Evolutionary conservation across 1,284 basidiomycete species (phyloP), one percentile per base, ranked within the genome.

Genomic region (Tremellales sp.): DNA sequence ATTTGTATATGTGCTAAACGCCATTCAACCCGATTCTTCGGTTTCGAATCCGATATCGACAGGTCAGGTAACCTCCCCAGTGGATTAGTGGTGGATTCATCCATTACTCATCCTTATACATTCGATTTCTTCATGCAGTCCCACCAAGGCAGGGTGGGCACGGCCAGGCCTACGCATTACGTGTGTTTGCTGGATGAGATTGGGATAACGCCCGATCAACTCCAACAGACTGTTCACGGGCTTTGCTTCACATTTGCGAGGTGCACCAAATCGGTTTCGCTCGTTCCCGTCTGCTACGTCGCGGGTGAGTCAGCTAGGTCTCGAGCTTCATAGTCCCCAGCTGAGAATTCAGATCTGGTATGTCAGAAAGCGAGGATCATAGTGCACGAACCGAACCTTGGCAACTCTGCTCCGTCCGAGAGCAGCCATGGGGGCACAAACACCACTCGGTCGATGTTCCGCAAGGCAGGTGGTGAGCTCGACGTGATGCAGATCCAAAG

Each of bases 1-100:
- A 54, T 68, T 17, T 62, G 69, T 50, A 59, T 71, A 24, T 70
- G 67, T 45, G 69, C 65, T 21, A 73, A 73, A 54, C 65, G 66
- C 13, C 76, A 78, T 58, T 67, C 70, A 46, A 71, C 74, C 12
- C 67, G 76, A 19, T 75, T 77, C 66, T 76, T 76, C 51, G 67
- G 70, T 8, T 43, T 60, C 21, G 56, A 70, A 39, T 8, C 31
- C 3, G 65, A 75, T 49, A 51, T 36, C 19, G 76, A 75, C 47
- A 58, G 70, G 31, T 65, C 66, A 3, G 75, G 75, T 36, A 77
- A 77, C 49, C 60, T 77, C 24, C 69, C 70, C n/a, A 54, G 66
- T 23, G 66, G 66, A 26, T 46, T 61, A 2, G 59, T 60, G 7
- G 72, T 77, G 36, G 76, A 77, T 56, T 53, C 49, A 13, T 45